Conservation (phyloP, 352 stramenopile genomes). For the Globisporangium alternatum region DNA sequence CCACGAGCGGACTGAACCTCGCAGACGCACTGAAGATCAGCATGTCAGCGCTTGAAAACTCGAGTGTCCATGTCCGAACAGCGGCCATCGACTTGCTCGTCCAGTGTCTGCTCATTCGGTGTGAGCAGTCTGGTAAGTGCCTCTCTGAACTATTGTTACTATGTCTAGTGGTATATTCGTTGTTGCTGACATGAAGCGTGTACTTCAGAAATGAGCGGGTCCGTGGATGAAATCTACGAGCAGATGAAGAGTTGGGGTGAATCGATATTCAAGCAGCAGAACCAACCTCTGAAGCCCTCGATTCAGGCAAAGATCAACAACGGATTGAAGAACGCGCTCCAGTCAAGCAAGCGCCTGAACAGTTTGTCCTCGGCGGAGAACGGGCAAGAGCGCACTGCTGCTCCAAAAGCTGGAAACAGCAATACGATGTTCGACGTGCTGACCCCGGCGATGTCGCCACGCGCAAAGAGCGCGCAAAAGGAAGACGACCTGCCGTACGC, state of each 20-base stretch:
- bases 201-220: conserved; percentile 49
- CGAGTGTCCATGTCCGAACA: conserved; percentile 71
- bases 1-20: conserved; percentile 53
- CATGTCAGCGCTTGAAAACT: conserved; percentile 60
- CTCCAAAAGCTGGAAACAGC: not conserved
- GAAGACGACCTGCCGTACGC: conserved; percentile 81
- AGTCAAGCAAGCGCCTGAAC: conserved; percentile 62
- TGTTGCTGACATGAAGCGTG: not conserved
- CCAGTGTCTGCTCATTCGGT: conserved; percentile 68
- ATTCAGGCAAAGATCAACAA: conserved; percentile 85
- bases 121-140: conserved; percentile 64
- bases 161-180: too few species aligned
- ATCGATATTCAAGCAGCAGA: conserved; percentile 72
- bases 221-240: conserved; percentile 58
- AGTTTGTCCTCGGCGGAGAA: conserved; percentile 3
- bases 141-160: not conserved
- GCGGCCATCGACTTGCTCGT: conserved; percentile 69
- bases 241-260: conserved; percentile 76
- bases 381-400: not conserved
- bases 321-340: conserved; percentile 59
- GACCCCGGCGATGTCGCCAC: conserved; percentile 26
- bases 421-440: conserved; percentile 25
- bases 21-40: conserved; percentile 63
- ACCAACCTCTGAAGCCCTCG: conserved; percentile 61
- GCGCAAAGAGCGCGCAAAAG: conserved; percentile 50